Conservation (phyloP, 2,329 filamentous ascomycete species). For the Beauveria pseudobassiana region DNA sequence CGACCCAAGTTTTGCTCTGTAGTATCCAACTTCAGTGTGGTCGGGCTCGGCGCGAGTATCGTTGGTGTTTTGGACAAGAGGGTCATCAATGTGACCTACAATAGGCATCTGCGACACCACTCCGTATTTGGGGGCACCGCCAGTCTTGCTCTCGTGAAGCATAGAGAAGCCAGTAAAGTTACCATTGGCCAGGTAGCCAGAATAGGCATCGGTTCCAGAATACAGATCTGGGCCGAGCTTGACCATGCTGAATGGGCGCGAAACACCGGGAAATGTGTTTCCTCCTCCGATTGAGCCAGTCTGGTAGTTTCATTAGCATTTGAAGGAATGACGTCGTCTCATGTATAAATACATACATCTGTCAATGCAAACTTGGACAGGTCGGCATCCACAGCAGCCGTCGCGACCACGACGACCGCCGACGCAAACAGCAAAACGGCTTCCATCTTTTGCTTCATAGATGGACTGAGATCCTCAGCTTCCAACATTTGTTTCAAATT, state of each 20-base stretch:
- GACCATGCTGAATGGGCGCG: constrained; percentile 38
- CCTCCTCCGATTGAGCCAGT: constrained; percentile 38
- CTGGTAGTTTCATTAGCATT: constrained; percentile 19
- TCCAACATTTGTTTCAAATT: no score
- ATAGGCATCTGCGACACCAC: constrained; percentile 54
- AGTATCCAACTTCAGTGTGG: constrained; percentile 52
- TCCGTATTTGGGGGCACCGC: constrained; percentile 63
- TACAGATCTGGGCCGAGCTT: constrained; percentile 44
- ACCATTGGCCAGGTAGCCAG: constrained; percentile 42
- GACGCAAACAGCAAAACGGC: neutral
- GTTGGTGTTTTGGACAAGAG: constrained; percentile 47
- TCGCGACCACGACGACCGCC: neutral
- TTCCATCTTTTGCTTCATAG: neutral
- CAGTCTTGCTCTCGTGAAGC: constrained; percentile 61
- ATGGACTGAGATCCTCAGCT: neutral
- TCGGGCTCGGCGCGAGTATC: constrained; percentile 45
- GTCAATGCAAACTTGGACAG: neutral
- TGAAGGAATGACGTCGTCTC: neutral
- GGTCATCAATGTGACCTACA: constrained; percentile 41
- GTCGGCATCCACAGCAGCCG: neutral
- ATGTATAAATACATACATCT: neutral
- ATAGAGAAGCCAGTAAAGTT: constrained; percentile 54
- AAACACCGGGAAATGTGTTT: constrained; percentile 44
- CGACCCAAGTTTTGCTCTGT: constrained; percentile 46
- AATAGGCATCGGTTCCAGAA: constrained; percentile 43